Evolutionary conservation across 495 filamentous ascomycete species (phyloP).

Genomic region (Parathielavia hyrcaniae): DNA sequence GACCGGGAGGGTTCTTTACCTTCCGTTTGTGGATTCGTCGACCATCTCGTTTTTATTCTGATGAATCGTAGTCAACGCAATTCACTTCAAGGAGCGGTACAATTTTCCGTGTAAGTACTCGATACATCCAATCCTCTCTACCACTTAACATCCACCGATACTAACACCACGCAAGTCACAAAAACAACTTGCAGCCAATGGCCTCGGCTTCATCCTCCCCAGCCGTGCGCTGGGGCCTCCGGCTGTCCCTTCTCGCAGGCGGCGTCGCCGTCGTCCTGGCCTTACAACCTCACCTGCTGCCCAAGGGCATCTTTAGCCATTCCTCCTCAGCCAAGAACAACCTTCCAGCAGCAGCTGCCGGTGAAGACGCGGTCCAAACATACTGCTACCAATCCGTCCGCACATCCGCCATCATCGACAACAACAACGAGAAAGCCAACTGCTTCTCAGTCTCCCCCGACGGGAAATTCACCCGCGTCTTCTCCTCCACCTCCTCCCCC

Average conservation of each 20-base stretch:
- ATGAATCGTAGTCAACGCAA: no score
- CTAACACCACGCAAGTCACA: neutral
- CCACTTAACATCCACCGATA: neutral
- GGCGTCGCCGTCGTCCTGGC: slow-evolving; percentile 19
- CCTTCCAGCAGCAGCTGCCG: neutral
- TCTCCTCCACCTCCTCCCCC: slow-evolving; percentile 10
- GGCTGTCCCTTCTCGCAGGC: slow-evolving; percentile 23
- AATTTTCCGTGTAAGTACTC: neutral
- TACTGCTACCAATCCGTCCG: slow-evolving; percentile 41
- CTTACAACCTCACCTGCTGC: slow-evolving; percentile 1
- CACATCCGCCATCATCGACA: slow-evolving; percentile 24
- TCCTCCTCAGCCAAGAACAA: neutral
- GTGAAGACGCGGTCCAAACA: slow-evolving; percentile 19
- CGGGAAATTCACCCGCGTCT: slow-evolving; percentile 33
- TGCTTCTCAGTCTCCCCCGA: slow-evolving; percentile 41
- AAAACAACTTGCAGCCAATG: neutral
- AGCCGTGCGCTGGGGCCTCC: slow-evolving; percentile 16
- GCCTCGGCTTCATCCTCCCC: neutral
- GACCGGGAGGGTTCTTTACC: no score
- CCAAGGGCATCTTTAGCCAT: neutral
- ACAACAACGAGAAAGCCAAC: slow-evolving; percentile 19
- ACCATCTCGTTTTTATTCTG: no score
- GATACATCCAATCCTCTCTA: neutral
- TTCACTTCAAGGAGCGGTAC: no score
- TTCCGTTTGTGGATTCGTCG: no score